Evolutionary conservation across 331 rosid genomes (phyloP), one percentile per base, ranked within the genome.

Genomic region (Arachis monticola): DNA sequence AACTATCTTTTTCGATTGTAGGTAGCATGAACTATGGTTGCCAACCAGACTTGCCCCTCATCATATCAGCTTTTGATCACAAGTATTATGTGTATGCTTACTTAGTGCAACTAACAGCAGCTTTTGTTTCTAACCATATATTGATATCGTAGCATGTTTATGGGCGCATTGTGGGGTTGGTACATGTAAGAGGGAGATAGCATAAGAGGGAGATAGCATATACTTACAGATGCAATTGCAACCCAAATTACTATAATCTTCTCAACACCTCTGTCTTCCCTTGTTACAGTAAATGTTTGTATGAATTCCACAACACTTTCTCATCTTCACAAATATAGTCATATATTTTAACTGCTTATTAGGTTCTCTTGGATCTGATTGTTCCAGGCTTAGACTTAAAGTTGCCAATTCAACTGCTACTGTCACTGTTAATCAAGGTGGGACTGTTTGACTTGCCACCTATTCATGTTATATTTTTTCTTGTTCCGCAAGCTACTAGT

Each of bases 11-110:
- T 56, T 62, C 55, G 1, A 53, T 5, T 76, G 63, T 84, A 93
- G 98, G 98, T 76, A 79, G 86, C 47, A 64, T 93, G 13, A 42
- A 87, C 52, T 89, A 89, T 73, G 76, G 75, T 63, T 90, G 98
- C 83, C 98, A 91, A 72, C 88, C 91, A 65, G 55, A 12, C 8
- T 2, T 78, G 47, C 98, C 98, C 0, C 60, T 0, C 60, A 87
- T 91, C 52, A 0, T 62, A 1, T 88, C 97, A 10, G 79, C 78
- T 38, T 89, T 85, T 72, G 83, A 91, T 74, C 95, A 97, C 91
- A 82, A 83, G 80, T 50, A 58, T 46, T 50, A 50, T 10, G 10
- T 5, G 55, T 50, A 50, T 46, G 51, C 51, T 46, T 46, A 27
- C 30, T 27, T 27, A 6, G 10, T 46, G 51, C 12, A 46, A 56